These are phyloP conservation scores for Erythrobasidium yunnanense DNA, from an alignment of 768 basidiomycete species.

Conservation along the genomic window DNA sequence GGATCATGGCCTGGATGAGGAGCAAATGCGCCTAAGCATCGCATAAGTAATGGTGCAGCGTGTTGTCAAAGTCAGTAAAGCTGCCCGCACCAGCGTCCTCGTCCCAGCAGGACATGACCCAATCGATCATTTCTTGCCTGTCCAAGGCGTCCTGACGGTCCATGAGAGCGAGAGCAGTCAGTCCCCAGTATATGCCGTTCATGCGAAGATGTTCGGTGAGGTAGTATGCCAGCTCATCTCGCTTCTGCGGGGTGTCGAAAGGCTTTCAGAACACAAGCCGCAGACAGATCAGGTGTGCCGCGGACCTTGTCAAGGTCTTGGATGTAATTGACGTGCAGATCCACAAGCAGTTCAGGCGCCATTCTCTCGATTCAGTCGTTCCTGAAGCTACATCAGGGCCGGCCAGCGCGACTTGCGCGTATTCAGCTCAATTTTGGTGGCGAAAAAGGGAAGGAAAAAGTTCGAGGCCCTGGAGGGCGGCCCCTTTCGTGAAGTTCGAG, in stretches of 20 bases:
- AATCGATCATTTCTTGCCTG: slow-evolving; percentile 70
- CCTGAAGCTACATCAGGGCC: no score
- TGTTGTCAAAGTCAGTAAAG: no score
- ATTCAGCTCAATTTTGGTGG: no score
- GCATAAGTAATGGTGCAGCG: no score
- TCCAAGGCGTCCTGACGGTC: slow-evolving; percentile 64
- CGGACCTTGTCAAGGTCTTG: slow-evolving; percentile 60
- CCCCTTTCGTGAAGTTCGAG: neutral
- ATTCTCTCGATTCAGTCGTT: no score
- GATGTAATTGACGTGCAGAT: slow-evolving; percentile 64
- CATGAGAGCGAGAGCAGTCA: slow-evolving; percentile 76
- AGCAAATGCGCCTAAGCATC: slow-evolving; percentile 76
- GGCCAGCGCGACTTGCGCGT: no score
- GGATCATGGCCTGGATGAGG: slow-evolving; percentile 89
- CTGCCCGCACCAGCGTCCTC: slow-evolving; percentile 71
- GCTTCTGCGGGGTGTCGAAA: slow-evolving; percentile 20
- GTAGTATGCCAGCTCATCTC: slow-evolving; percentile 57
- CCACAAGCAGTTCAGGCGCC: slow-evolving; percentile 43
- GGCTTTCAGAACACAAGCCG: neutral
- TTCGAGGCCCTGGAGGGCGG: no score
- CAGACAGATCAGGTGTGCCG: neutral
- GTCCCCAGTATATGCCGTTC: slow-evolving; percentile 94
- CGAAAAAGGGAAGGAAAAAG: no score
- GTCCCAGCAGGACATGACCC: slow-evolving; percentile 92
- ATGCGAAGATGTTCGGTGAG: slow-evolving; percentile 83